These are phyloP conservation scores for Penicillium taxi DNA, from an alignment of 495 filamentous ascomycete species.

Conservation along the genomic window DNA sequence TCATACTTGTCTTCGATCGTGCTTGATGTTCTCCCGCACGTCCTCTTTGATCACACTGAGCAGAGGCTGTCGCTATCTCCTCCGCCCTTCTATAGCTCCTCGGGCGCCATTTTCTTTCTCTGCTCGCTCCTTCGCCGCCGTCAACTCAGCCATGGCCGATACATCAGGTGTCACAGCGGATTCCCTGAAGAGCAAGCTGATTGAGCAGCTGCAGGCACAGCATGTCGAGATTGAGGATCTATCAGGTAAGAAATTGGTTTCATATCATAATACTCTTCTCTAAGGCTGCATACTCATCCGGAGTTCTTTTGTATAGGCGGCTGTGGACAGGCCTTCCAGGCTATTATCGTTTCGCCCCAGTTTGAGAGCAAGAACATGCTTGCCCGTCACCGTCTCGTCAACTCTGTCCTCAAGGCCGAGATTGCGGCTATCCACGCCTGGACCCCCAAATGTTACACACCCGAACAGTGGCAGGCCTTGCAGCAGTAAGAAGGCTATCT, in stretches of 20 bases:
- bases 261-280: neutral
- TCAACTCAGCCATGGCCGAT: conserved; percentile 40
- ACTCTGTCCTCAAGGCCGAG: conserved; percentile 79
- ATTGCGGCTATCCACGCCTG: conserved; percentile 96
- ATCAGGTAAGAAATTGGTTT: conserved; percentile 55
- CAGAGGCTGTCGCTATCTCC: conserved; percentile 40
- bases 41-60: conserved; percentile 28
- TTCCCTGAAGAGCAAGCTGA: conserved; percentile 59
- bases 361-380: conserved; percentile 85
- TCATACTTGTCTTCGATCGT: conserved; percentile 4
- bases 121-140: conserved; percentile 32
- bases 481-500: conserved; percentile 29
- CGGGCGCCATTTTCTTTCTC: conserved; percentile 32
- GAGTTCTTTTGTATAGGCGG: conserved; percentile 52
- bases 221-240: conserved; percentile 90
- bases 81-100: conserved; percentile 20
- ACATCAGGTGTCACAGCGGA: conserved; percentile 60
- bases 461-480: conserved; percentile 82
- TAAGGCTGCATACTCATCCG: neutral
- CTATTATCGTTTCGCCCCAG: conserved; percentile 78
- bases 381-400: conserved; percentile 82
- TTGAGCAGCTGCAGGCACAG: conserved; percentile 63
- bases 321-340: conserved; percentile 91
- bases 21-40: conserved; percentile 40
- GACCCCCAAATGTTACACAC: conserved; percentile 94